These are phyloP conservation scores for Pestalotiopsis sp. DNA, from an alignment of 2,329 filamentous ascomycete genomes.

Conservation along the genomic window DNA sequence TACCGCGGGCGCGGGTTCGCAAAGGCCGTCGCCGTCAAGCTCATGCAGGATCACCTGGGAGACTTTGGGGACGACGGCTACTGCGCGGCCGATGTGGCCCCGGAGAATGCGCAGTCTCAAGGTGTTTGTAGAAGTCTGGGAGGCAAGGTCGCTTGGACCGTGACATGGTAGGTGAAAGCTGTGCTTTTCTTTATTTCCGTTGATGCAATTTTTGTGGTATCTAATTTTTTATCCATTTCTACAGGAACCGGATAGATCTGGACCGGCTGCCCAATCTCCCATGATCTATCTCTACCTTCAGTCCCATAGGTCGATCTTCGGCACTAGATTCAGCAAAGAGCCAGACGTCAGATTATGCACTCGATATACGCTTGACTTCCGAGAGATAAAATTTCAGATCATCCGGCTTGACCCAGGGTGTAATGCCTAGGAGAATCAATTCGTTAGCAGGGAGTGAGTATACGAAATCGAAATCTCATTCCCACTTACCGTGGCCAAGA, in stretches of 20 bases:
- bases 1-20: slow-evolving; percentile 66
- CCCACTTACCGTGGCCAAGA: slow-evolving; percentile 81
- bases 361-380: slow-evolving; percentile 74
- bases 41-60: slow-evolving; percentile 53
- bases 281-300: not conserved
- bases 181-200: not conserved
- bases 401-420: slow-evolving; percentile 91
- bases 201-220: not conserved
- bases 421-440: slow-evolving; percentile 68
- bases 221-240: slow-evolving; percentile 5
- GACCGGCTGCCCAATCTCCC: not conserved
- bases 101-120: slow-evolving; percentile 61
- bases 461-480: not conserved
- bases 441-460: not conserved
- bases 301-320: too few species aligned
- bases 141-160: slow-evolving; percentile 55
- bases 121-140: slow-evolving; percentile 64
- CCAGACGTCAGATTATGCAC: not conserved
- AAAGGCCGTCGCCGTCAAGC: slow-evolving; percentile 58
- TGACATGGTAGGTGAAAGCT: slow-evolving; percentile 55
- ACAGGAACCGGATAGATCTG: slow-evolving; percentile 14
- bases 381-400: slow-evolving; percentile 92
- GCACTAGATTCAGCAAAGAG: not conserved
- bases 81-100: slow-evolving; percentile 65
- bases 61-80: slow-evolving; percentile 51